Evolutionary conservation across 495 filamentous ascomycete species (phyloP).

Genomic region (Penicillium simplicissimum): DNA sequence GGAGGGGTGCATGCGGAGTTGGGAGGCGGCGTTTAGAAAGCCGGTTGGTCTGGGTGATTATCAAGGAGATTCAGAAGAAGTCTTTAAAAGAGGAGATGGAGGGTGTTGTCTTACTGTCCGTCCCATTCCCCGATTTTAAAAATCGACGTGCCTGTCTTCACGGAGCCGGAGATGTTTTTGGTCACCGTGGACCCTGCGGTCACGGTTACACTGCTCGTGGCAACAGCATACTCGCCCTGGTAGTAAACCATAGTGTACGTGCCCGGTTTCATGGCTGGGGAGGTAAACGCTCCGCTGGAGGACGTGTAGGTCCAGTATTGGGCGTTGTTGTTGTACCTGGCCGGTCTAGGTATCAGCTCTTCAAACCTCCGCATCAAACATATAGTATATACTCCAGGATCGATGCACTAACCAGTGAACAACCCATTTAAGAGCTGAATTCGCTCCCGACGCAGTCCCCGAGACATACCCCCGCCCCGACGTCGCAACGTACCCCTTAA

Average conservation of each 20-base stretch:
- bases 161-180: constrained; percentile 53
- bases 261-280: constrained; percentile 66
- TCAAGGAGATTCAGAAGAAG: neutral
- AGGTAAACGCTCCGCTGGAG: constrained; percentile 56
- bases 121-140: constrained; percentile 67
- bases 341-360: neutral
- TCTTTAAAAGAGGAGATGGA: neutral
- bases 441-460: constrained; percentile 56
- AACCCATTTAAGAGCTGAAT: constrained; percentile 50
- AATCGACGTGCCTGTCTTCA: constrained; percentile 49
- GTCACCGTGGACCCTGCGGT: constrained; percentile 53
- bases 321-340: constrained; percentile 55
- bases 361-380: too few species aligned
- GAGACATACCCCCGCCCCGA: constrained; percentile 58
- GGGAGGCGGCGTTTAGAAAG: constrained; percentile 65
- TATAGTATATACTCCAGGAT: too few species aligned
- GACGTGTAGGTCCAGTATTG: constrained; percentile 64
- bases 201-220: constrained; percentile 53
- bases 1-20: constrained; percentile 66
- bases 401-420: constrained; percentile 53
- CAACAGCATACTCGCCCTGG: constrained; percentile 61
- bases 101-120: constrained; percentile 37
- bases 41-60: constrained; percentile 51
- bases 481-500: constrained; percentile 58
- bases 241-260: constrained; percentile 69